phyloP scores from a whole-genome alignment of 2,329 filamentous ascomycete genomes.

The Paraconiothyrium sp. region DNA sequence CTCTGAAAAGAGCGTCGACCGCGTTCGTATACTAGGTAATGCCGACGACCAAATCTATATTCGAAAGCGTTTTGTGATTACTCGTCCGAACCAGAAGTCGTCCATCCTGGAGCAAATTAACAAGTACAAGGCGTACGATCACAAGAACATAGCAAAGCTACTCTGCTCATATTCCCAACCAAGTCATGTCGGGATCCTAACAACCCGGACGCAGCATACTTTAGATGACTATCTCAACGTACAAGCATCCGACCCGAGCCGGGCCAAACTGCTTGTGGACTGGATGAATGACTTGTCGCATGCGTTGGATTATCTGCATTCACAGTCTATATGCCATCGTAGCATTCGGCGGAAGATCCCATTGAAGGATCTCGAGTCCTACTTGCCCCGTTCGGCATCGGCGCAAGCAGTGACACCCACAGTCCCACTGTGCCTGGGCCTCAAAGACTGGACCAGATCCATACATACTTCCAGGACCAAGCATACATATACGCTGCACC shows the following conservation, averaged over 20 bases:
- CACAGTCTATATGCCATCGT: slow-evolving; percentile 48
- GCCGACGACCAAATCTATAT: slow-evolving; percentile 47
- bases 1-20: slow-evolving; percentile 48
- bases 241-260: slow-evolving; percentile 39
- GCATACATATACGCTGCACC: slow-evolving; percentile 52
- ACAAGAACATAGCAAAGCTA: slow-evolving; percentile 50
- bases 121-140: slow-evolving; percentile 49
- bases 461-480: slow-evolving; percentile 45
- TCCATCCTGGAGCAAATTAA: slow-evolving; percentile 49
- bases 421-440: slow-evolving; percentile 40
- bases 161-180: slow-evolving; percentile 51
- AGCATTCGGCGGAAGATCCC: slow-evolving; percentile 51
- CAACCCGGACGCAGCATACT: slow-evolving; percentile 44
- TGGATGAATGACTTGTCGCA: slow-evolving; percentile 54
- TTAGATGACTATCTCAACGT: slow-evolving; percentile 50
- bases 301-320: slow-evolving; percentile 50
- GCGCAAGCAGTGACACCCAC: slow-evolving; percentile 36
- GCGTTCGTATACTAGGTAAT: slow-evolving; percentile 46
- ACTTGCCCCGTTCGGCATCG: slow-evolving; percentile 50
- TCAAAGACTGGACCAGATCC: slow-evolving; percentile 41
- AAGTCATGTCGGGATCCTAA: slow-evolving; percentile 48
- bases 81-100: slow-evolving; percentile 47
- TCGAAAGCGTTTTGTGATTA: slow-evolving; percentile 49
- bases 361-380: slow-evolving; percentile 47
- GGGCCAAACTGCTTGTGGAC: slow-evolving; percentile 47